Conservation (phyloP, 2,329 filamentous ascomycete genomes). For the Helotiales sp. region DNA sequence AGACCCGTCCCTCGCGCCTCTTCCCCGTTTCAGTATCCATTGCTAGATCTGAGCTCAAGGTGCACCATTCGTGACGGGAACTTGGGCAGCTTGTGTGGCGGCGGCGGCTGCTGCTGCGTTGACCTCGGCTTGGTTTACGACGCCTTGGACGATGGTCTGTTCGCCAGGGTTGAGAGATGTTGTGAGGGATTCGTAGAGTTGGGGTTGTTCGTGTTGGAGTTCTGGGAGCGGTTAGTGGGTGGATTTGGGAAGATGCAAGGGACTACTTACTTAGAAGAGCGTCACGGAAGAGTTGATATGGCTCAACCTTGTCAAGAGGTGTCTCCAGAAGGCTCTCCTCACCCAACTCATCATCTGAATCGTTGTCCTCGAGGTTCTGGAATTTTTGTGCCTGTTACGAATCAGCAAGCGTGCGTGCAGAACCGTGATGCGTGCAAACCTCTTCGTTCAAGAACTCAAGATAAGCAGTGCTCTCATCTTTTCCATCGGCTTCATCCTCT, state of each 20-base stretch:
- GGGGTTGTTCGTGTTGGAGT: constrained; percentile 88
- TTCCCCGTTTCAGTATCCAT: constrained; percentile 19
- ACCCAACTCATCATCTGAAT: constrained; percentile 85
- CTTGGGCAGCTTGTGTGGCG: constrained; percentile 20
- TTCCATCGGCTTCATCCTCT: constrained; percentile 45
- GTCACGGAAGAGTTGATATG: constrained; percentile 86
- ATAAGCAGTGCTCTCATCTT: constrained; percentile 78
- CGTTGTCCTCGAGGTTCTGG: constrained; percentile 68
- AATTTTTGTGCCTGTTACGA: constrained; percentile 78
- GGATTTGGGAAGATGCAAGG: not conserved
- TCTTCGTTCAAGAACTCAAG: constrained; percentile 95
- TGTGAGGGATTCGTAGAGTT: constrained; percentile 82
- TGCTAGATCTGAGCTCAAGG: constrained; percentile 30
- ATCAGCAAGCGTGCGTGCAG: constrained; percentile 7
- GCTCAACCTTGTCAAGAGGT: constrained; percentile 92
- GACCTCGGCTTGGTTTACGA: constrained; percentile 56
- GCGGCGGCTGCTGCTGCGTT: constrained; percentile 34
- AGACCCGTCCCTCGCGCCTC: not conserved
- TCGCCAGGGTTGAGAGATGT: constrained; percentile 80
- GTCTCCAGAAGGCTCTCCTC: constrained; percentile 95
- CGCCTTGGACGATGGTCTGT: constrained; percentile 77
- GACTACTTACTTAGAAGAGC: constrained; percentile 75
- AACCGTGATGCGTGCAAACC: constrained; percentile 51
- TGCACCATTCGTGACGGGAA: constrained; percentile 36
- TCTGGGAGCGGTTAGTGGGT: constrained; percentile 53